These are phyloP conservation scores for Rosellinia necatrix DNA, from an alignment of 2,329 filamentous ascomycete genomes.

Conservation along the genomic window DNA sequence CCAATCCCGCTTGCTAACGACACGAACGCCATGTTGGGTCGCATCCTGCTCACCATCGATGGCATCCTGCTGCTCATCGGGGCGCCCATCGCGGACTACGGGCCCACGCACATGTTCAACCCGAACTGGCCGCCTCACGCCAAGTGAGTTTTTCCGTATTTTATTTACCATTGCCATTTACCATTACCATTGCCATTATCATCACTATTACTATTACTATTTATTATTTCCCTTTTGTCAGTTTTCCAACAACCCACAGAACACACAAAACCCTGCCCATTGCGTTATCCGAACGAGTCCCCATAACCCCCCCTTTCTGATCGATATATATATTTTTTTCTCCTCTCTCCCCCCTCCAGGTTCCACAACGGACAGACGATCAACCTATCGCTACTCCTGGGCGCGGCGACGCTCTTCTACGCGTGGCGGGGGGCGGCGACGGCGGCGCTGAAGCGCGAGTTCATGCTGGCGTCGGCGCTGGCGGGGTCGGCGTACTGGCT, in stretches of 20 bases:
- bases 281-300: no score
- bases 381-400: constrained; percentile 46
- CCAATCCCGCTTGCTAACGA: no score
- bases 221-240: no score
- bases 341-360: not conserved
- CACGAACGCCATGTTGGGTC: constrained; percentile 42
- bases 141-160: constrained; percentile 41
- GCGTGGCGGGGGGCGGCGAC: constrained; percentile 41
- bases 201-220: no score
- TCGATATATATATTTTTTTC: no score
- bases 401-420: constrained; percentile 46
- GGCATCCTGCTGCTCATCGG: constrained; percentile 45
- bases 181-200: no score
- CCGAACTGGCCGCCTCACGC: constrained; percentile 52
- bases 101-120: constrained; percentile 49
- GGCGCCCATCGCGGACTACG: constrained; percentile 45
- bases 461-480: constrained; percentile 42
- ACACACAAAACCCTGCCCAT: no score
- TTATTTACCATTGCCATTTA: not conserved
- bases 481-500: constrained; percentile 49
- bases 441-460: constrained; percentile 38
- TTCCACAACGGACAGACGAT: constrained; percentile 52
- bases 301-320: no score
- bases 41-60: constrained; percentile 48
- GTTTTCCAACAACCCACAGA: no score